Evolutionary conservation across 2,329 filamentous ascomycete genomes (phyloP).

Genomic region (Neurospora sp.): DNA sequence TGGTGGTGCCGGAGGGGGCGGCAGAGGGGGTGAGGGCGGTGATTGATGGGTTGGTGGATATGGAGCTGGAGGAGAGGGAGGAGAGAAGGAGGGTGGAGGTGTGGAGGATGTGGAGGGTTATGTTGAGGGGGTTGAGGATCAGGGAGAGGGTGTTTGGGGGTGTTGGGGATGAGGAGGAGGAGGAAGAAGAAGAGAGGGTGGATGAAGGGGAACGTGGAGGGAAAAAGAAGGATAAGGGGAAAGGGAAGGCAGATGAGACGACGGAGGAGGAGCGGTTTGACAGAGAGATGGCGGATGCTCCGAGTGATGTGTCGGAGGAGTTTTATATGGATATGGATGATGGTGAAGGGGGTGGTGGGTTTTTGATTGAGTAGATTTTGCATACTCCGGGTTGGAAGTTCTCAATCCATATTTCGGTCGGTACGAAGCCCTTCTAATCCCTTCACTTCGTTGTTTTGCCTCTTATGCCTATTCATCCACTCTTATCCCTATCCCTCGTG

Average conservation of each 20-base stretch:
- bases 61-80: constrained; percentile 52
- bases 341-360: constrained; percentile 13
- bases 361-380: constrained; percentile 14
- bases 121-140: constrained; percentile 69
- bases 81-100: constrained; percentile 52
- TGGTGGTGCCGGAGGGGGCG: constrained; percentile 64
- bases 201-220: no score
- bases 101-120: constrained; percentile 62
- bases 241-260: constrained; percentile 4
- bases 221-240: constrained; percentile 16
- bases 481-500: neutral
- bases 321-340: constrained; percentile 22
- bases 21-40: constrained; percentile 62
- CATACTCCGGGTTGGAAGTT: neutral
- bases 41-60: constrained; percentile 55
- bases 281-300: constrained; percentile 11
- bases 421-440: neutral
- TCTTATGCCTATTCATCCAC: neutral
- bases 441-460: neutral
- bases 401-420: neutral
- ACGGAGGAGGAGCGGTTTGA: constrained; percentile 9
- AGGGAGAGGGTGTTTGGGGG: constrained; percentile 59
- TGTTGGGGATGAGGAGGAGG: constrained; percentile 34
- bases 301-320: constrained; percentile 22
- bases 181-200: neutral